phyloP scores from a whole-genome alignment of 768 basidiomycete species.

The Rhodosporidiobolus sp. region DNA sequence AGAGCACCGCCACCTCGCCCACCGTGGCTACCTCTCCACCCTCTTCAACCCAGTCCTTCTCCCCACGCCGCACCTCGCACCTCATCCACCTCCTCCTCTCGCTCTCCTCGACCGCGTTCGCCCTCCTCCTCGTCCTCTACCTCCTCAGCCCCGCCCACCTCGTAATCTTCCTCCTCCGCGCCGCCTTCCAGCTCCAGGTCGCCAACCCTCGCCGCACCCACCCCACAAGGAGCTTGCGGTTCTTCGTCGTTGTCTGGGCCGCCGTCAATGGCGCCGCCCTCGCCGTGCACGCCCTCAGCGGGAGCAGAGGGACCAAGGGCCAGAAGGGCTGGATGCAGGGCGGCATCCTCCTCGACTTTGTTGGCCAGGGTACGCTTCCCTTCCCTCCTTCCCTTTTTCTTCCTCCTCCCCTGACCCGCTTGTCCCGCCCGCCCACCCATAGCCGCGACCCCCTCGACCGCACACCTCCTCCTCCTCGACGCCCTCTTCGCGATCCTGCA shows the following conservation, averaged over 20 bases:
- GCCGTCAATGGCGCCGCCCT: too few relatives aligned
- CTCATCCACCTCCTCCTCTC: slow-evolving; percentile 21
- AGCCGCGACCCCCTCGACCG: slow-evolving; percentile 2
- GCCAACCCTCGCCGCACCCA: slow-evolving; percentile 14
- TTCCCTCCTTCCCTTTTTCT: neutral
- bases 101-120: slow-evolving; percentile 10
- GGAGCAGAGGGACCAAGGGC: slow-evolving; percentile 23
- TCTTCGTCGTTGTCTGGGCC: slow-evolving; percentile 4
- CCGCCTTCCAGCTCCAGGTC: slow-evolving; percentile 13
- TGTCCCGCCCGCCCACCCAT: neutral
- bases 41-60: neutral
- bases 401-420: neutral
- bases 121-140: slow-evolving; percentile 7
- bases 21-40: neutral
- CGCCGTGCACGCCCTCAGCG: neutral
- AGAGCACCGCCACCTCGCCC: neutral
- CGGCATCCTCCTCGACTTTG: slow-evolving; percentile 18
- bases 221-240: slow-evolving; percentile 6
- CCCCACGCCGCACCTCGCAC: neutral
- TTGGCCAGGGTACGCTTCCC: slow-evolving; percentile 14
- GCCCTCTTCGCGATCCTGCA: slow-evolving; percentile 2
- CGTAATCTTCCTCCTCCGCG: slow-evolving; percentile 10
- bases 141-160: slow-evolving; percentile 20
- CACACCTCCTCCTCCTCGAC: slow-evolving; percentile 4
- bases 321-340: slow-evolving; percentile 5